These are phyloP conservation scores for Toxoplasma gondii DNA, from an alignment of 169 alveolate species.

Conservation along the genomic window DNA sequence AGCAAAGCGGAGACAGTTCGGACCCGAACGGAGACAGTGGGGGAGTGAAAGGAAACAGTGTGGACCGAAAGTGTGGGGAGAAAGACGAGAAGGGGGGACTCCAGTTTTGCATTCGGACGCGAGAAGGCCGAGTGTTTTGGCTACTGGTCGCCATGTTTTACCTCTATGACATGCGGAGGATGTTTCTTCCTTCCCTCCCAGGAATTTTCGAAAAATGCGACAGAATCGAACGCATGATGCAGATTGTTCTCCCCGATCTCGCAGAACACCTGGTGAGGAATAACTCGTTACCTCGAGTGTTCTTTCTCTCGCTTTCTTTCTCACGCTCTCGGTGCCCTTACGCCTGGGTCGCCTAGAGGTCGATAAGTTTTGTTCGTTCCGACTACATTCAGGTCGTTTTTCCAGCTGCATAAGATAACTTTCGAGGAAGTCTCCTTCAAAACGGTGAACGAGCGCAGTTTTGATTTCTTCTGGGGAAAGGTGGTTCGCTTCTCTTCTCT, in stretches of 20 bases:
- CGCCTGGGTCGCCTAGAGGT: no score
- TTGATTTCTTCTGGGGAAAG: neutral
- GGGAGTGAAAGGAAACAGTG: neutral
- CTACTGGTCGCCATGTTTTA: slow-evolving; percentile 22
- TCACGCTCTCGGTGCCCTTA: no score
- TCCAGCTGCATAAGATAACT: no score
- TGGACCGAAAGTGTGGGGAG: neutral
- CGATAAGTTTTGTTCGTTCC: no score
- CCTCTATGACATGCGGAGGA: slow-evolving; percentile 33
- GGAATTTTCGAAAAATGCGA: slow-evolving; percentile 29
- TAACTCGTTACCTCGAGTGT: neutral
- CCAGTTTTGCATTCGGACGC: neutral
- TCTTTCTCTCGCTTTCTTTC: neutral
- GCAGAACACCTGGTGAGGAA: slow-evolving; percentile 5
- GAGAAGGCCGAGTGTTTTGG: slow-evolving; percentile 38
- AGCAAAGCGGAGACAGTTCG: neutral
- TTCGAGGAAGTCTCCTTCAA: no score
- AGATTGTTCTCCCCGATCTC: slow-evolving; percentile 18
- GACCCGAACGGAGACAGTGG: neutral
- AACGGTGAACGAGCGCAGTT: no score
- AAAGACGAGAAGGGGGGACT: neutral
- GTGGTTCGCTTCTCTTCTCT: neutral
- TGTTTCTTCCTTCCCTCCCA: slow-evolving; percentile 39
- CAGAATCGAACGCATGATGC: slow-evolving; percentile 16
- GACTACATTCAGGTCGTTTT: no score